These are phyloP conservation scores for Apiospora koreana DNA, from an alignment of 2,329 filamentous ascomycete genomes.

Conservation along the genomic window DNA sequence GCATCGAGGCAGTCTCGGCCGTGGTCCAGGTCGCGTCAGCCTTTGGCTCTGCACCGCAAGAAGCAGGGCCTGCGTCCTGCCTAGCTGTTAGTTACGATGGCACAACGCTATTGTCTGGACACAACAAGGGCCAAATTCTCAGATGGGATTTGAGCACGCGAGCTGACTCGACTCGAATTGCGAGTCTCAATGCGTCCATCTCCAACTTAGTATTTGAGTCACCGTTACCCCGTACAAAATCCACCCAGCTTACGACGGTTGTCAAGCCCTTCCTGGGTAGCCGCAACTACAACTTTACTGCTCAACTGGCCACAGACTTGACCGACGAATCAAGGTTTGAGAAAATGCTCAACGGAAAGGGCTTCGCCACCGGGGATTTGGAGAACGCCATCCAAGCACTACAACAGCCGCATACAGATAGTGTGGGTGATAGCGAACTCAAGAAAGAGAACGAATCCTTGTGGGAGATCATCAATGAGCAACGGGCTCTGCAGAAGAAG, in stretches of 20 bases:
- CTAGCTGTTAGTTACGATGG: constrained; percentile 81
- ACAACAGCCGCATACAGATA: constrained; percentile 32
- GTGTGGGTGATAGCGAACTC: constrained; percentile 32
- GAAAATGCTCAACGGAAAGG: constrained; percentile 46
- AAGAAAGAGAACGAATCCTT: constrained; percentile 45
- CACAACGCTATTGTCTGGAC: constrained; percentile 76
- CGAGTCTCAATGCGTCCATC: constrained; percentile 76
- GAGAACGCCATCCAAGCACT: constrained; percentile 53
- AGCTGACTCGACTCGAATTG: constrained; percentile 66
- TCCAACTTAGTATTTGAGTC: constrained; percentile 78
- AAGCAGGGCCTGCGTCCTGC: constrained; percentile 67
- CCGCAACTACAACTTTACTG: constrained; percentile 64
- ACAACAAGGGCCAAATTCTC: constrained; percentile 75
- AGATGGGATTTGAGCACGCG: constrained; percentile 78
- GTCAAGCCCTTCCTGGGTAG: constrained; percentile 78
- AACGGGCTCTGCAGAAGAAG: constrained; percentile 43
- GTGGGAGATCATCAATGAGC: constrained; percentile 46
- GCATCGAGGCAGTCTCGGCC: constrained; percentile 55
- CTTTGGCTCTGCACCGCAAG: constrained; percentile 59
- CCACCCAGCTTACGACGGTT: constrained; percentile 59
- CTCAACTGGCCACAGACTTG: constrained; percentile 57
- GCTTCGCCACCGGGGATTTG: constrained; percentile 48
- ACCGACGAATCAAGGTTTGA: constrained; percentile 44
- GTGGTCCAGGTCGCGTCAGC: constrained; percentile 57
- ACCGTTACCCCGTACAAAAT: constrained; percentile 51